These are phyloP conservation scores for Tulasnella sp. DNA, from an alignment of 768 basidiomycete species.

Conservation along the genomic window DNA sequence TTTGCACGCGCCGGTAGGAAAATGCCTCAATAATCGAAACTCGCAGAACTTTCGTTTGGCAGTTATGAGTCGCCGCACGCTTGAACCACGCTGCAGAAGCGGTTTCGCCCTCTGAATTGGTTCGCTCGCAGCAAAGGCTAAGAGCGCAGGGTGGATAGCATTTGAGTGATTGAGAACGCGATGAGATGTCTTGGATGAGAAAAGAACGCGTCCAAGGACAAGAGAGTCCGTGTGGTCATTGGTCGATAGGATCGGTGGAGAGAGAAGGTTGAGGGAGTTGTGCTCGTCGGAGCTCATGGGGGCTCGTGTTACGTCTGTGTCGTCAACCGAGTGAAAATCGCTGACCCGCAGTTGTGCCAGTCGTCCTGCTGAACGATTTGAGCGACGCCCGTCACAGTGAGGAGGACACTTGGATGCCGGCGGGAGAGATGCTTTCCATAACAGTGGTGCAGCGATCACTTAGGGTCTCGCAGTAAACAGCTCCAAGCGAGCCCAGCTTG, in stretches of 20 bases:
- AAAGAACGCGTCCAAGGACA: not conserved
- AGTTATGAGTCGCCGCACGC: too few species aligned
- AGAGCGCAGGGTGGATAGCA: not conserved
- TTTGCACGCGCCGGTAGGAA: not conserved
- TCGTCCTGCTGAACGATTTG: not conserved
- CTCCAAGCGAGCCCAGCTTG: not conserved
- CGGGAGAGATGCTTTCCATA: not conserved
- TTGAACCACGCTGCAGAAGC: too few species aligned
- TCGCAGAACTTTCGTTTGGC: not conserved
- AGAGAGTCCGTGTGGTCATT: not conserved
- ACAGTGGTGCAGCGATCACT: not conserved
- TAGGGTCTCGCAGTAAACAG: not conserved
- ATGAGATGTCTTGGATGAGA: not conserved
- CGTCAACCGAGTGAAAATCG: not conserved
- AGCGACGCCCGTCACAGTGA: not conserved
- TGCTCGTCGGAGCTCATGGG: not conserved
- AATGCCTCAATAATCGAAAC: not conserved
- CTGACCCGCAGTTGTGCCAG: not conserved
- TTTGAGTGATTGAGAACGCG: not conserved
- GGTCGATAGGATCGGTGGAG: not conserved
- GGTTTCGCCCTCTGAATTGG: not conserved
- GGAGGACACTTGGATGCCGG: not conserved
- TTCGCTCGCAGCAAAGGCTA: not conserved
- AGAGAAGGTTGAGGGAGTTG: conserved; percentile 2
- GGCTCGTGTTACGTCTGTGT: not conserved